phyloP scores from a whole-genome alignment of 352 stramenopile genomes.

The Aphanomyces invadans region DNA sequence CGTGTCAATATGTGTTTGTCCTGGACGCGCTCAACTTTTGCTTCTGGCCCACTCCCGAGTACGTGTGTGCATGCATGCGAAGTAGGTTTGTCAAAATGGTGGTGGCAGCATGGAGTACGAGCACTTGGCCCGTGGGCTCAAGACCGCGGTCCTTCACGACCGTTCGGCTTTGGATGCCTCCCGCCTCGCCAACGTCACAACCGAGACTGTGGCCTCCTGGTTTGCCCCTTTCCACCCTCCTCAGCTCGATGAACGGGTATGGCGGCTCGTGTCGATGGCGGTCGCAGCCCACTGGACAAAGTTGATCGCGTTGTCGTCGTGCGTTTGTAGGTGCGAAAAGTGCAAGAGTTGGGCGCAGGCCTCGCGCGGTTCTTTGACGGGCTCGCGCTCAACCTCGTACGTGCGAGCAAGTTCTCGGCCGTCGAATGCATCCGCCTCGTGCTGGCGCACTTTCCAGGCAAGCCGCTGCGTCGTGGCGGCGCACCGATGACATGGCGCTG shows the following conservation, averaged over 20 bases:
- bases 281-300: too few relatives aligned
- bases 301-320: too few relatives aligned
- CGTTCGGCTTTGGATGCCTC: slow-evolving; percentile 45
- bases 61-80: too few relatives aligned
- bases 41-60: slow-evolving; percentile 81
- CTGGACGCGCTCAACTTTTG: slow-evolving; percentile 87
- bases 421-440: slow-evolving; percentile 59
- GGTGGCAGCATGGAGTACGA: slow-evolving; percentile 82
- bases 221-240: slow-evolving; percentile 56
- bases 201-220: slow-evolving; percentile 45
- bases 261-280: too few relatives aligned
- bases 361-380: slow-evolving; percentile 43
- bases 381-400: slow-evolving; percentile 44
- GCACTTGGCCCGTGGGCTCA: slow-evolving; percentile 65
- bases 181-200: slow-evolving; percentile 36
- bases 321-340: slow-evolving; percentile 40
- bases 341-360: slow-evolving; percentile 49
- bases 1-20: slow-evolving; percentile 83
- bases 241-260: slow-evolving; percentile 45
- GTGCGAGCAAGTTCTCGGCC: slow-evolving; percentile 41
- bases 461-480: neutral
- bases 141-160: slow-evolving; percentile 56
- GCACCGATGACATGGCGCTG: neutral
- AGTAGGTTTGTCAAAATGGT: too few relatives aligned
- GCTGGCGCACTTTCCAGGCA: slow-evolving; percentile 60